phyloP scores from a whole-genome alignment of 352 stramenopile species.

The Phytophthora fragariaefolia region DNA sequence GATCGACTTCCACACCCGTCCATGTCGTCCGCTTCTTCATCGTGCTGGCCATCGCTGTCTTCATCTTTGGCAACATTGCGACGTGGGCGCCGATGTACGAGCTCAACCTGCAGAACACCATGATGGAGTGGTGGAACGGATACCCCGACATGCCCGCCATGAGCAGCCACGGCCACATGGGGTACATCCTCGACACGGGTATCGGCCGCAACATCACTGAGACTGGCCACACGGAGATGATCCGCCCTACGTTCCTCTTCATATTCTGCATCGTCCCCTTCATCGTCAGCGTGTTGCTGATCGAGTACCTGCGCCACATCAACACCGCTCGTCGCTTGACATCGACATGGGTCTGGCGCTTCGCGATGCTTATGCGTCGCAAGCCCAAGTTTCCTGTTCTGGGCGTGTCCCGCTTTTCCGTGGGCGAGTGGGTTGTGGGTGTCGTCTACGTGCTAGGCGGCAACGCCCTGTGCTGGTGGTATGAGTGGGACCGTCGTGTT shows the following conservation, averaged over 20 bases:
- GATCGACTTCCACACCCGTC: conserved; percentile 21
- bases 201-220: conserved; percentile 57
- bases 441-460: conserved; percentile 61
- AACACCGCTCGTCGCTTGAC: conserved; percentile 47
- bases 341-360: conserved; percentile 42
- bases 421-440: conserved; percentile 67
- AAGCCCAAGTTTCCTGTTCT: conserved; percentile 52
- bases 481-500: conserved; percentile 57
- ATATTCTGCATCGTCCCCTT: conserved; percentile 74
- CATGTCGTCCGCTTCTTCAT: conserved; percentile 45
- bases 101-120: conserved; percentile 55
- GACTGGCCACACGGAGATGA: conserved; percentile 71
- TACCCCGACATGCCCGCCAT: conserved; percentile 47
- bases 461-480: conserved; percentile 69
- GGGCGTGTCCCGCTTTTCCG: conserved; percentile 51
- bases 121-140: conserved; percentile 67
- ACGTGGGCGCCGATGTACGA: conserved; percentile 63
- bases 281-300: conserved; percentile 55
- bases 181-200: conserved; percentile 56
- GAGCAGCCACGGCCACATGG: conserved; percentile 40
- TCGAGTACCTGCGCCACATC: conserved; percentile 59
- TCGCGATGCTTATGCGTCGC: conserved; percentile 55
- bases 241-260: conserved; percentile 69
- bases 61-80: conserved; percentile 71
- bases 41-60: conserved; percentile 43